Conservation (phyloP, 495 filamentous ascomycete species). For the Cenococcum geophilum region DNA sequence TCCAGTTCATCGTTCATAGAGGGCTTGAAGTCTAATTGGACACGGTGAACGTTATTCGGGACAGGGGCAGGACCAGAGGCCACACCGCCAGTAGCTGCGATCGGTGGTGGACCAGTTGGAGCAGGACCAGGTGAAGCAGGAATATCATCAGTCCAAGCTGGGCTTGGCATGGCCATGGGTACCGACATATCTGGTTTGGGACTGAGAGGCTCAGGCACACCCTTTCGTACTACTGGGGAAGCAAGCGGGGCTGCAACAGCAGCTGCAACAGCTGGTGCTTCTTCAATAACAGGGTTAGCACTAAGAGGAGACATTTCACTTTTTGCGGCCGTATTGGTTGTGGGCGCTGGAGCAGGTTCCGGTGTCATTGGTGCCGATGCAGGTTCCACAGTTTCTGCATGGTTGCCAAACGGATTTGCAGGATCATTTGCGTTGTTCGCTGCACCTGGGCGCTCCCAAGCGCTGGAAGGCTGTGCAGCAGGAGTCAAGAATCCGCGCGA, state of each 20-base stretch:
- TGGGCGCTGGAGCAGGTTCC: not conserved
- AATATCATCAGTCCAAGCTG: conserved; percentile 49
- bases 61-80: conserved; percentile 20
- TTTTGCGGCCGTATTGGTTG: not conserved
- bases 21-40: conserved; percentile 92
- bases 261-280: conserved; percentile 36
- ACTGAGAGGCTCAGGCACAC: conserved; percentile 29
- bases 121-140: conserved; percentile 41
- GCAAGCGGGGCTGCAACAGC: conserved; percentile 34
- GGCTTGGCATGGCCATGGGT: conserved; percentile 42
- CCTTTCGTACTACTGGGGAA: conserved; percentile 15
- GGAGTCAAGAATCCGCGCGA: conserved; percentile 17
- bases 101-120: conserved; percentile 32
- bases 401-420: conserved; percentile 43
- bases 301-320: conserved; percentile 31
- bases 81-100: conserved; percentile 19
- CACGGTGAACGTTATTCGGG: conserved; percentile 59
- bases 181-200: conserved; percentile 29
- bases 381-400: conserved; percentile 39
- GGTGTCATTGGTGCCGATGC: conserved; percentile 2
- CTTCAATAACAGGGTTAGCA: not conserved
- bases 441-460: conserved; percentile 46
- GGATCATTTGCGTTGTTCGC: conserved; percentile 41
- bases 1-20: conserved; percentile 87
- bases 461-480: conserved; percentile 36